Evolutionary conservation across 2,329 filamentous ascomycete genomes (phyloP).

Genomic region (Claviceps maximensis): DNA sequence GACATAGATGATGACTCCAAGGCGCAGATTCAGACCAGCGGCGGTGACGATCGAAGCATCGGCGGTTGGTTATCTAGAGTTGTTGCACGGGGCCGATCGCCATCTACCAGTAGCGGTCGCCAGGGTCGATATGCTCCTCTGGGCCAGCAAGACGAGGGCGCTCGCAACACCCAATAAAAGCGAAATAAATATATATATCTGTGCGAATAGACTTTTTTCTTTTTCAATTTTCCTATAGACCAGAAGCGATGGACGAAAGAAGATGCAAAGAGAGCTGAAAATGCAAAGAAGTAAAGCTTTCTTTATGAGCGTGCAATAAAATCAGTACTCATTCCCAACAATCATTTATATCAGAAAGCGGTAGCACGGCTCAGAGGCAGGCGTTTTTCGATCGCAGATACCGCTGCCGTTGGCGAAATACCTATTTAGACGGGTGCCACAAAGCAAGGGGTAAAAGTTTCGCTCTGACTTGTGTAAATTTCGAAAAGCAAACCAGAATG

Average conservation of each 20-base stretch:
- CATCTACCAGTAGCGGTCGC: conserved; percentile 23
- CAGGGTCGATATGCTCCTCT: conserved; percentile 30
- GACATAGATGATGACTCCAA: conserved; percentile 40
- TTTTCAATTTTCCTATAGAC: conserved; percentile 24
- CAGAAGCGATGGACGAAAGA: background rate
- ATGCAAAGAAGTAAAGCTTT: background rate
- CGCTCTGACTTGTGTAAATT: background rate
- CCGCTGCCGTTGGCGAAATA: background rate
- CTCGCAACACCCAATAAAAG: conserved; percentile 14
- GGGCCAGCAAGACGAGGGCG: conserved; percentile 27
- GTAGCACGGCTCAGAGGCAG: background rate
- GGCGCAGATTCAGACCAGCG: conserved; percentile 21
- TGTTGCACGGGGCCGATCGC: conserved; percentile 25
- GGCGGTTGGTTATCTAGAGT: conserved; percentile 36
- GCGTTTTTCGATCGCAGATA: background rate
- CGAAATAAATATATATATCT: conserved; percentile 10
- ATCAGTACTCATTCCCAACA: background rate
- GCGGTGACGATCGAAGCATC: conserved; percentile 28
- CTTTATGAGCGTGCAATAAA: background rate
- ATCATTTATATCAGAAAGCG: background rate
- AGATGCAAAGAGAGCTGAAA: background rate
- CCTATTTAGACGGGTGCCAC: background rate
- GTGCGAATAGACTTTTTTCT: conserved; percentile 10
- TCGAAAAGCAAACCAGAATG: background rate
- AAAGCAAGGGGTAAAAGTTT: background rate